phyloP scores from a whole-genome alignment of 768 basidiomycete genomes.

The Amanita thiersii region DNA sequence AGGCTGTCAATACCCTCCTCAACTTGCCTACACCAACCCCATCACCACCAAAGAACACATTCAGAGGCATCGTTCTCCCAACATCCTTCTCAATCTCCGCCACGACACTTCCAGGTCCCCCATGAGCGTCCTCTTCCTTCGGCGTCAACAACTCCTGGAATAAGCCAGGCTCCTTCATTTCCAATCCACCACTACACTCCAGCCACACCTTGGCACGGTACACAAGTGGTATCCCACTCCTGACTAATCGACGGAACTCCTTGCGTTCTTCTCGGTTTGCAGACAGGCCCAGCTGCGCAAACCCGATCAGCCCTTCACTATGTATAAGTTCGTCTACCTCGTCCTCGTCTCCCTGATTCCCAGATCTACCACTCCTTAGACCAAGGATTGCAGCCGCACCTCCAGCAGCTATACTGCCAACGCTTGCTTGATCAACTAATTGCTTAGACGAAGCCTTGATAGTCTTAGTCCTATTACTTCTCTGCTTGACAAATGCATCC shows the following conservation, averaged over 20 bases:
- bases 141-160: slow-evolving; percentile 74
- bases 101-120: slow-evolving; percentile 38
- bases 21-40: slow-evolving; percentile 92
- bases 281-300: slow-evolving; percentile 80
- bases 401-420: slow-evolving; percentile 17
- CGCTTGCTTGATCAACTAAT: slow-evolving; percentile 5
- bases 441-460: slow-evolving; percentile 19
- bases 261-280: slow-evolving; percentile 70
- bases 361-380: slow-evolving; percentile 34
- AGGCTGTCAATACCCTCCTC: slow-evolving; percentile 82
- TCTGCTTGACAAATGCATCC: slow-evolving; percentile 79
- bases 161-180: slow-evolving; percentile 85
- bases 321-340: slow-evolving; percentile 74
- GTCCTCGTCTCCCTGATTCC: slow-evolving; percentile 33
- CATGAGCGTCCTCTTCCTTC: slow-evolving; percentile 19
- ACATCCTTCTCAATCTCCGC: slow-evolving; percentile 96
- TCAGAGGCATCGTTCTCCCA: slow-evolving; percentile 84
- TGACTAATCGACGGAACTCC: slow-evolving; percentile 74
- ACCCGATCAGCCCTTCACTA: slow-evolving; percentile 81
- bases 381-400: slow-evolving; percentile 64
- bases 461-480: slow-evolving; percentile 36
- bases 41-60: slow-evolving; percentile 96
- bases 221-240: slow-evolving; percentile 79
- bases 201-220: slow-evolving; percentile 88
- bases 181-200: slow-evolving; percentile 90